Percentiles rank a stretch among this genome's conserved stretches.
These are phyloP conservation scores for Podospora australis DNA, from an alignment of 495 filamentous ascomycete genomes.

Conservation along the genomic window DNA sequence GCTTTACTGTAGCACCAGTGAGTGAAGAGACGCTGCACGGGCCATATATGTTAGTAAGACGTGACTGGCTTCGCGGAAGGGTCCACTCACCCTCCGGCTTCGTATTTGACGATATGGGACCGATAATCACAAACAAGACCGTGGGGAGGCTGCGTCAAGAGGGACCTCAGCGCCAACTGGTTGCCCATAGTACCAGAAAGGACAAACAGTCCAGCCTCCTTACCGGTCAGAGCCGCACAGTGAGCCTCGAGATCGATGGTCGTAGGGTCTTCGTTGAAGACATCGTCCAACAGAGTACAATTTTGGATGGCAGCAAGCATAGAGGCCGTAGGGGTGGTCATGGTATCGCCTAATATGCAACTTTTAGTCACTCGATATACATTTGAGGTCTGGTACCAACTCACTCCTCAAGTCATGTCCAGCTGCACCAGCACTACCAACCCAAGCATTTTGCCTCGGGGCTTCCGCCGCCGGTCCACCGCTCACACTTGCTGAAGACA, in stretches of 20 bases:
- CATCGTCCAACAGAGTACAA: slow-evolving; percentile 68
- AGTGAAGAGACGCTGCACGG: slow-evolving; percentile 45
- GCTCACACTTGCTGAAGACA: not conserved
- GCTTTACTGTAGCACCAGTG: slow-evolving; percentile 52
- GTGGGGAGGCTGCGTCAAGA: slow-evolving; percentile 65
- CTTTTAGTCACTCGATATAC: not conserved
- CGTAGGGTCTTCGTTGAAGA: slow-evolving; percentile 75
- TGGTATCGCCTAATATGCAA: slow-evolving; percentile 55
- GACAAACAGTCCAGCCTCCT: slow-evolving; percentile 70
- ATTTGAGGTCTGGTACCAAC: not conserved
- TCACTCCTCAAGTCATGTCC: slow-evolving; percentile 40
- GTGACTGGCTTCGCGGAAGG: not conserved
- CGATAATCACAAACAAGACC: slow-evolving; percentile 62
- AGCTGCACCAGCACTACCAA: slow-evolving; percentile 37
- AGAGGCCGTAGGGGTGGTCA: slow-evolving; percentile 75
- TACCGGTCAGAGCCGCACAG: slow-evolving; percentile 62
- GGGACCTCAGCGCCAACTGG: slow-evolving; percentile 62
- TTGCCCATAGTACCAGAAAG: slow-evolving; percentile 91
- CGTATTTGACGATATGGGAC: slow-evolving; percentile 60
- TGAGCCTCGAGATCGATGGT: slow-evolving; percentile 66
- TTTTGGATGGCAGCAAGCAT: slow-evolving; percentile 66
- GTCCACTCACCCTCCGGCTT: slow-evolving; percentile 58
- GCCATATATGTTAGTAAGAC: not conserved
- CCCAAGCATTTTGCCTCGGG: slow-evolving; percentile 24
- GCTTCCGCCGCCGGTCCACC: not conserved